A percentile compares a stretch with the other conserved stretches of the same genome.
Conservation (phyloP, 345 rosid genomes). For the Aegle marmelos region DNA sequence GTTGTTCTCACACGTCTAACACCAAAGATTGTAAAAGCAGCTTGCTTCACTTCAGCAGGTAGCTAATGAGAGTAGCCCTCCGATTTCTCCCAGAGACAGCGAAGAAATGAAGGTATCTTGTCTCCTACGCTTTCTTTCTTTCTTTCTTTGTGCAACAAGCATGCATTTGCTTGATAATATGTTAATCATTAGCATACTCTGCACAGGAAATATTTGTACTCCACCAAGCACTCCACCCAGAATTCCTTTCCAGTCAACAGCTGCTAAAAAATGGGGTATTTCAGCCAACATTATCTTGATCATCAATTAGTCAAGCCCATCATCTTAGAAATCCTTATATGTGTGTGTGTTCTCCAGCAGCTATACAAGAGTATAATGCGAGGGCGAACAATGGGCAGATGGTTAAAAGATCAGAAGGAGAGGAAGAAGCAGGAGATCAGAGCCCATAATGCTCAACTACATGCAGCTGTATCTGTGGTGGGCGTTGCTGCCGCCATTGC, state of each 20-base stretch:
- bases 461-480: slow-evolving; percentile 91
- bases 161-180: not conserved
- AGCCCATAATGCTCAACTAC: slow-evolving; percentile 77
- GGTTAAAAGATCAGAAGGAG: slow-evolving; percentile 88
- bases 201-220: slow-evolving; percentile 56
- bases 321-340: not conserved
- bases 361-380: slow-evolving; percentile 62
- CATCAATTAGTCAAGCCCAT: not conserved
- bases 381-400: slow-evolving; percentile 81
- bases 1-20: slow-evolving; percentile 7
- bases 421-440: slow-evolving; percentile 85
- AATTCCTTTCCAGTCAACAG: slow-evolving; percentile 52
- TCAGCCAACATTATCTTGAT: slow-evolving; percentile 4
- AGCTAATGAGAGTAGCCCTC: slow-evolving; percentile 40
- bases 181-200: not conserved
- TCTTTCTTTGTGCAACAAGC: not conserved
- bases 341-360: slow-evolving; percentile 32
- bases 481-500: slow-evolving; percentile 95
- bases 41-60: slow-evolving; percentile 31
- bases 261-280: slow-evolving; percentile 56
- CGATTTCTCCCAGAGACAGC: slow-evolving; percentile 74
- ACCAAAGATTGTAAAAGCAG: slow-evolving; percentile 21
- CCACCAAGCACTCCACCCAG: slow-evolving; percentile 64
- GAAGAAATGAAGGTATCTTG: slow-evolving; percentile 71
- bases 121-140: not conserved